Conservation (phyloP, 2,329 filamentous ascomycete genomes). For the Xylogone sp. region DNA sequence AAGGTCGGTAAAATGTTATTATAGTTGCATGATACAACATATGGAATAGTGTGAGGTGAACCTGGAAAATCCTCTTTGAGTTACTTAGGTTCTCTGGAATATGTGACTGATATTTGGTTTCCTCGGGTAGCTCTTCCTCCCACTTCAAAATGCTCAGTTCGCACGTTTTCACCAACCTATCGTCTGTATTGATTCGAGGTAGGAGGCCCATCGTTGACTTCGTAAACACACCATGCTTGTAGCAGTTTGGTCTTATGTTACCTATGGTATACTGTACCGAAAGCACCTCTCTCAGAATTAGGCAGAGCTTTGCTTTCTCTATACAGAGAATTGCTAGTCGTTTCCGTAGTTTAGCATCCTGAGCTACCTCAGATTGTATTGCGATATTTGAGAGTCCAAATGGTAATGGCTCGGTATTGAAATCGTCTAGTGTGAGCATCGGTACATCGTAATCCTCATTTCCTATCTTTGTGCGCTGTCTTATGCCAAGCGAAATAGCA, state of each 20-base stretch:
- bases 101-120: slow-evolving; percentile 62
- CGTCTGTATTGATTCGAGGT: slow-evolving; percentile 71
- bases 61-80: slow-evolving; percentile 51
- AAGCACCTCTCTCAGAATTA: slow-evolving; percentile 82
- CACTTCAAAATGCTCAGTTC: slow-evolving; percentile 75
- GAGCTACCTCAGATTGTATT: slow-evolving; percentile 64
- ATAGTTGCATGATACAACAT: slow-evolving; percentile 90
- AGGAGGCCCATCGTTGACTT: slow-evolving; percentile 68
- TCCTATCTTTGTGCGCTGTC: slow-evolving; percentile 83
- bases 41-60: slow-evolving; percentile 78
- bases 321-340: slow-evolving; percentile 83
- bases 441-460: slow-evolving; percentile 87
- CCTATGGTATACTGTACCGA: slow-evolving; percentile 87
- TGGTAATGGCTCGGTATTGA: slow-evolving; percentile 69
- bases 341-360: slow-evolving; percentile 68
- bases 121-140: slow-evolving; percentile 65
- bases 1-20: slow-evolving; percentile 72
- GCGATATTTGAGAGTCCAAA: slow-evolving; percentile 68
- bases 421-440: slow-evolving; percentile 78
- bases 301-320: slow-evolving; percentile 80
- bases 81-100: slow-evolving; percentile 52
- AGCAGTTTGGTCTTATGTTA: slow-evolving; percentile 68
- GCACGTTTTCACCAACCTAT: slow-evolving; percentile 70
- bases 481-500: slow-evolving; percentile 85
- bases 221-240: slow-evolving; percentile 68